phyloP scores from a whole-genome alignment of 2,329 filamentous ascomycete species.

The Diplocarpon rosae region DNA sequence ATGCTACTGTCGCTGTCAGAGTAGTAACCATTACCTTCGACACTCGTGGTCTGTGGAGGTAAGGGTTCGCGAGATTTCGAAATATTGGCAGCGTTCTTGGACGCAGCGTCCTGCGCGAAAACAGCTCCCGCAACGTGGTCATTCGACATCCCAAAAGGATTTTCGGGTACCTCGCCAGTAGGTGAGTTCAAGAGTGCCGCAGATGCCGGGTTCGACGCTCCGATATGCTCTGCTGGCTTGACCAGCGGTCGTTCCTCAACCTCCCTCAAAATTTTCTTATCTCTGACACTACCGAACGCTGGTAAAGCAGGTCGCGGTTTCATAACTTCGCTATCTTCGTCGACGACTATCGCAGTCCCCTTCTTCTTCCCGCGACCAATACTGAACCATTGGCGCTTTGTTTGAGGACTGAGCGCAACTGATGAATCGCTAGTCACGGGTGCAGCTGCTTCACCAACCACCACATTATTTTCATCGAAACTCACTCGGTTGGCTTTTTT shows the following conservation, averaged over 20 bases:
- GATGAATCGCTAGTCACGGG: constrained; percentile 32
- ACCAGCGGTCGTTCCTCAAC: constrained; percentile 46
- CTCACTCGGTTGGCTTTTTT: constrained; percentile 66
- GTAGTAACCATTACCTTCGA: constrained; percentile 53
- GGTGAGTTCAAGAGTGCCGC: constrained; percentile 23
- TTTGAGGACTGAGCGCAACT: constrained; percentile 30
- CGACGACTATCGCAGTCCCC: constrained; percentile 37
- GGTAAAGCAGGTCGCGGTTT: constrained; percentile 64
- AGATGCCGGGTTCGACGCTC: constrained; percentile 15
- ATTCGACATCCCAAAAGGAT: constrained; percentile 35
- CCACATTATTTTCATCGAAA: constrained; percentile 54
- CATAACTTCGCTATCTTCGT: constrained; percentile 60
- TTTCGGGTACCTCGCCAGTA: constrained; percentile 12
- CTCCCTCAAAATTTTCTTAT: constrained; percentile 45
- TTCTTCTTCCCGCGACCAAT: constrained; percentile 41
- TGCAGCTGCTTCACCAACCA: constrained; percentile 39
- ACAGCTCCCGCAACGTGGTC: constrained; percentile 49
- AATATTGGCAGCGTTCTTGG: constrained; percentile 44
- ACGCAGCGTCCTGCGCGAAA: constrained; percentile 41
- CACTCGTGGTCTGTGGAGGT: constrained; percentile 58
- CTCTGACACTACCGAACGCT: constrained; percentile 63
- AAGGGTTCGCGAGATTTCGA: constrained; percentile 52
- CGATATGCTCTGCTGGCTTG: constrained; percentile 35
- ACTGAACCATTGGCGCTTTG: constrained; percentile 41
- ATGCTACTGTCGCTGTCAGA: constrained; percentile 44